phyloP scores from a whole-genome alignment of 345 rosid species.

The Alliaria petiolata region DNA sequence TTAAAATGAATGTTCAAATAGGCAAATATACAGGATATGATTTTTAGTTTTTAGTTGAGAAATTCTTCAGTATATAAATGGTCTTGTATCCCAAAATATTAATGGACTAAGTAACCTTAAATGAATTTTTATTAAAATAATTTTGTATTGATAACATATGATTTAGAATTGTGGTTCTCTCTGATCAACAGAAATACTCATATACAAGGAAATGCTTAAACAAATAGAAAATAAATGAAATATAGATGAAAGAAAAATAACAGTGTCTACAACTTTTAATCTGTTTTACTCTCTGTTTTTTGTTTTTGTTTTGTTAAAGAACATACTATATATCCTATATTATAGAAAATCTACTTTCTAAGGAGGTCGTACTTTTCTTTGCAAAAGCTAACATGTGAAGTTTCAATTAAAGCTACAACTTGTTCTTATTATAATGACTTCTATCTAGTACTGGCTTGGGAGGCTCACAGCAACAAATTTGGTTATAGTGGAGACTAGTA shows the following conservation, averaged over 20 bases:
- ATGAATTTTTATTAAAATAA: neutral
- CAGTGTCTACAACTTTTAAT: neutral
- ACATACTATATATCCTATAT: neutral
- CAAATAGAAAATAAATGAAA: neutral
- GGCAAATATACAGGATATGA: neutral
- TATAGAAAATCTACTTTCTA: neutral
- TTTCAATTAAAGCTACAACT: conserved; percentile 16
- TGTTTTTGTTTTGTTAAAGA: neutral
- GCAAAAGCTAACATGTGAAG: conserved; percentile 24
- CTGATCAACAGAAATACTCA: neutral
- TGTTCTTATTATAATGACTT: neutral
- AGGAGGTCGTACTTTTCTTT: conserved; percentile 1
- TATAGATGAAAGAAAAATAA: neutral
- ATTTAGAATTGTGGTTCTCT: neutral
- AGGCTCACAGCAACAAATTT: neutral
- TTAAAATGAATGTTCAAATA: neutral
- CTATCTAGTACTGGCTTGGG: no score
- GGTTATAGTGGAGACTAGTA: neutral
- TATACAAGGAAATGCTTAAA: neutral
- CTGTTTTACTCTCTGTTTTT: neutral
- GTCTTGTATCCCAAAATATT: neutral
- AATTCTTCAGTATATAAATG: neutral
- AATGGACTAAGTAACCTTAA: neutral
- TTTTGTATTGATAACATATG: neutral
- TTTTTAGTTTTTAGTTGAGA: neutral